Evolutionary conservation across 2,329 filamentous ascomycete species (phyloP).

Genomic region (Penicillium sp.): DNA sequence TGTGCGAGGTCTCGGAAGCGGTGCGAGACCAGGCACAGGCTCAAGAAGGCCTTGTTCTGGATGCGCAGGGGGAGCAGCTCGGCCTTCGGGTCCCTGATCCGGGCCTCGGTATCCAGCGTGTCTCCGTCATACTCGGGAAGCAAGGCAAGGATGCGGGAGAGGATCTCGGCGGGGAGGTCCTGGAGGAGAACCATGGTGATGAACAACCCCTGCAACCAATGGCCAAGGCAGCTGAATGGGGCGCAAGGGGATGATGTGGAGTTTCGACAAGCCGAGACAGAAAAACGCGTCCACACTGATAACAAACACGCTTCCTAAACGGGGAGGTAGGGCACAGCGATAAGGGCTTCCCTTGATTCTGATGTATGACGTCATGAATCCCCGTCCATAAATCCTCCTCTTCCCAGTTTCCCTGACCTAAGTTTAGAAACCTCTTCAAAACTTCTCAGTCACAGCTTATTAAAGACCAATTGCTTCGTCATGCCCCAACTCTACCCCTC

Average conservation of each 20-base stretch:
- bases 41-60: slow-evolving; percentile 12
- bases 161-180: slow-evolving; percentile 27
- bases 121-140: neutral
- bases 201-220: neutral
- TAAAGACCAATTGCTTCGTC: no score
- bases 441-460: neutral
- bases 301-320: neutral
- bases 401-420: neutral
- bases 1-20: slow-evolving; percentile 28
- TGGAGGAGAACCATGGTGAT: slow-evolving; percentile 24
- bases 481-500: slow-evolving; percentile 53
- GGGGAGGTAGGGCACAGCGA: slow-evolving; percentile 2
- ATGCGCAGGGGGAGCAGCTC: neutral
- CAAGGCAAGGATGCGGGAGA: slow-evolving; percentile 24
- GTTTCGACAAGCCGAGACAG: neutral
- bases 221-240: no score
- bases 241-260: neutral
- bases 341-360: neutral
- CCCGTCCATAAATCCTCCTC: neutral
- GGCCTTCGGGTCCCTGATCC: neutral
- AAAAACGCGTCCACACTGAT: no score
- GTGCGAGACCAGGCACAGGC: slow-evolving; percentile 28
- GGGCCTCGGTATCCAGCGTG: neutral
- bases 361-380: slow-evolving; percentile 8
- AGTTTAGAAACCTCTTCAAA: neutral